Evolutionary conservation across 352 stramenopile species (phyloP).

Genomic region (Globisporangium mamillatum): DNA sequence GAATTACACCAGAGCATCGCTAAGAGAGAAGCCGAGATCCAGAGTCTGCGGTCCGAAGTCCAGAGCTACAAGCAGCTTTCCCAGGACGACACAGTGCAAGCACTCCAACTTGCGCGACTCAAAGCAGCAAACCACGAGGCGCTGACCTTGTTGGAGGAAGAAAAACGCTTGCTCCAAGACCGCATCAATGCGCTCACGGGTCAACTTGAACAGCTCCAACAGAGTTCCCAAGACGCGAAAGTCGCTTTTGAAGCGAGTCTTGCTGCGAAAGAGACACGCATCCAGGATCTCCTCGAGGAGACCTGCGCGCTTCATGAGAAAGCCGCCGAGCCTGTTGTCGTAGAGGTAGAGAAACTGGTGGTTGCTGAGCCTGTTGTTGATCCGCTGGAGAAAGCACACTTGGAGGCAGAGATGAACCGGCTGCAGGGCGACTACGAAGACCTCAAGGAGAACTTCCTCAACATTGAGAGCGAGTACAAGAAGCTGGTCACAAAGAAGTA

Average conservation of each 20-base stretch:
- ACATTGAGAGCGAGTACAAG: constrained; percentile 46
- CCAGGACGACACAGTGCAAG: constrained; percentile 73
- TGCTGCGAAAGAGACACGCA: constrained; percentile 9
- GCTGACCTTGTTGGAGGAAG: constrained; percentile 49
- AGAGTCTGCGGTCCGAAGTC: constrained; percentile 28
- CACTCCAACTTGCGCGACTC: constrained; percentile 59
- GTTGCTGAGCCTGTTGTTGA: constrained; percentile 11
- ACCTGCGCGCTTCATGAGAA: constrained; percentile 22
- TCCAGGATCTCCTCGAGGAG: constrained; percentile 32
- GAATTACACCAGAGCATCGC: constrained; percentile 22
- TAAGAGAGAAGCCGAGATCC: constrained; percentile 29
- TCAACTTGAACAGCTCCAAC: constrained; percentile 12
- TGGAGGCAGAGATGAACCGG: constrained; percentile 29
- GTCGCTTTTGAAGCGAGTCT: constrained; percentile 22
- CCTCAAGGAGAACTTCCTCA: constrained; percentile 22
- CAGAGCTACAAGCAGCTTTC: constrained; percentile 45
- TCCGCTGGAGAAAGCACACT: neutral
- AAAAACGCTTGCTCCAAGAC: constrained; percentile 48
- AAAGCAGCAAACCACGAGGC: constrained; percentile 62
- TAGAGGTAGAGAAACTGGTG: constrained; percentile 10
- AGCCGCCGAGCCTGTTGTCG: neutral
- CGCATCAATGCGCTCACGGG: constrained; percentile 20
- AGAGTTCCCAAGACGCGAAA: neutral
- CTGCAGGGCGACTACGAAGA: constrained; percentile 30
- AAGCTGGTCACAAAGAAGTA: constrained; percentile 64